Evolutionary conservation across 2,329 filamentous ascomycete genomes (phyloP).

Genomic region (Cytospora piceicola): DNA sequence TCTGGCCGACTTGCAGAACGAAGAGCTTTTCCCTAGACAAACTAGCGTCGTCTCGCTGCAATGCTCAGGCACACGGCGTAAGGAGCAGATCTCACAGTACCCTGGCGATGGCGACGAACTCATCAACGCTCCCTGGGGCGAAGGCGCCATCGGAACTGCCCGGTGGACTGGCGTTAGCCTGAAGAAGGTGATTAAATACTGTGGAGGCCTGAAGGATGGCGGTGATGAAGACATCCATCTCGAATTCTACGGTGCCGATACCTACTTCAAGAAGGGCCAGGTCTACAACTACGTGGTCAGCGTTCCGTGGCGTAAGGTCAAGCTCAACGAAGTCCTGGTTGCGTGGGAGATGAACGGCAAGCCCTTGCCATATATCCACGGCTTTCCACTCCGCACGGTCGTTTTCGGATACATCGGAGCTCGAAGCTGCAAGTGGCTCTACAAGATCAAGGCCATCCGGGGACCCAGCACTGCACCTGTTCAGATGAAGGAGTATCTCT

Average conservation of each 20-base stretch:
- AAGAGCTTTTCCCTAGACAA: conserved; percentile 61
- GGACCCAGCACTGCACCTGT: conserved; percentile 62
- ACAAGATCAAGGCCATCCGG: conserved; percentile 63
- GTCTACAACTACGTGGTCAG: conserved; percentile 69
- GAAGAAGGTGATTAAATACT: conserved; percentile 72
- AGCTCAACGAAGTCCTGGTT: conserved; percentile 67
- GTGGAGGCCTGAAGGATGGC: conserved; percentile 58
- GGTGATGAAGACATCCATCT: conserved; percentile 59
- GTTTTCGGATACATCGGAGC: conserved; percentile 72
- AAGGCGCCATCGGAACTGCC: conserved; percentile 71
- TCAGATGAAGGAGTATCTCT: conserved; percentile 68
- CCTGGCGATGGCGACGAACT: conserved; percentile 69
- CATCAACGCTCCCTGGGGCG: conserved; percentile 60
- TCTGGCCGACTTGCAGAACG: conserved; percentile 63
- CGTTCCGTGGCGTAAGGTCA: conserved; percentile 70
- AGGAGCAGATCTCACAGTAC: conserved; percentile 69
- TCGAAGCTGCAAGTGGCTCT: conserved; percentile 66
- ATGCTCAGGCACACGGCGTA: conserved; percentile 69
- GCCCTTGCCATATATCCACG: conserved; percentile 66
- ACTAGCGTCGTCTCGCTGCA: conserved; percentile 66
- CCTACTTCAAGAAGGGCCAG: conserved; percentile 71
- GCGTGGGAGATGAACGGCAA: conserved; percentile 75
- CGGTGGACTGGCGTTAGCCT: conserved; percentile 65
- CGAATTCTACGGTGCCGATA: conserved; percentile 72
- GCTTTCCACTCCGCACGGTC: conserved; percentile 64